Base-by-base conservation (phyloP, 2,329 filamentous ascomycete genomes). In the Dendrostoma leiphaemia region DNA sequence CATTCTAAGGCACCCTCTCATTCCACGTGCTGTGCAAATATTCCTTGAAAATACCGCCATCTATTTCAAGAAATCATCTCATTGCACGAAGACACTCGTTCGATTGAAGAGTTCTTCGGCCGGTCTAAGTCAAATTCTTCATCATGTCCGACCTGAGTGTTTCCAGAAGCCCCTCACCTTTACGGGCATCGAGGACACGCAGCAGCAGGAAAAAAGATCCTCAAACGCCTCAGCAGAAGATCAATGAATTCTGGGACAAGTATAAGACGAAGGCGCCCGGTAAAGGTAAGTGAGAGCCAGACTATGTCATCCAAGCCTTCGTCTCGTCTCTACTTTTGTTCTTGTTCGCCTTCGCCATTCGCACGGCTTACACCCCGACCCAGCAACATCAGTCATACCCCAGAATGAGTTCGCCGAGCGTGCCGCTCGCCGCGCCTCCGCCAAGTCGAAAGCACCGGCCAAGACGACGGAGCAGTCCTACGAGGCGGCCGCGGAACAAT, bases 171-270 rank as follows among this genome's bases (percentile, higher is more conserved):
- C 13, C 2, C 13, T 43, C 48, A 37, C 48, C 37, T 5, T 32
- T 41, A 13, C 35, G 23, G 13, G 17, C 19, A n/a, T 17, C 48
- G 13, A 41, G 28, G 26, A 6, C 38, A 21, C 38, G 37, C 29
- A 34, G 17, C 9, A 13, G 40, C 31, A 28, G 26, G 56, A 72
- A 70, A 50, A 56, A 62, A 46, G 81, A 78, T 62, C 77, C 80
- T 53, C 78, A 82, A 62, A 71, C 83, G 7, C 87, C 88, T 0
- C 89, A 92, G 66, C 78, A 83, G 54, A 78, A 75, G 24, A 81
- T 92, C 53, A 82, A 89, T 60, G 81, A 87, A 57, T 91, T 91
- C 65, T 92, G 88, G 89, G 71, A 76, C 49, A 84, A 83, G 54
- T 90, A 91, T 62, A 86, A 80, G 13, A 84, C 85, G 48, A 88